Base-by-base conservation (phyloP, 148 eudicot genomes). In the Limonium bicolor region DNA sequence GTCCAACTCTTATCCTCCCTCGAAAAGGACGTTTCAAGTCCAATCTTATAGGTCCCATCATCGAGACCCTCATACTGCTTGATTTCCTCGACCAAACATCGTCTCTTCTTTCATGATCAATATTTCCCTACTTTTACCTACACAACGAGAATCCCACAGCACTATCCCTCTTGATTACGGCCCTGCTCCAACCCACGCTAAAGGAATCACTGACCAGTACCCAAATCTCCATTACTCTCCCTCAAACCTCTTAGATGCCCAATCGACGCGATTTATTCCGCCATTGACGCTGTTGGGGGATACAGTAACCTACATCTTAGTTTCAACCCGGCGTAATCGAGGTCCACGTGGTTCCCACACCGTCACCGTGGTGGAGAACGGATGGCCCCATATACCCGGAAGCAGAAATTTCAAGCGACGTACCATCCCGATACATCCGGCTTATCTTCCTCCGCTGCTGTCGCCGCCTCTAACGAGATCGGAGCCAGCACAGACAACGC, bases 231-330 rank as follows among this genome's bases (percentile, higher is more conserved):
- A 52, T 22, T 52, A 52, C 14, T 46, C 38, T 12, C n/a, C n/a
- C n/a, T n/a, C n/a, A n/a, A 52, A 52, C 37, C 38, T 52, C 46
- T 10, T 52, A 3, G 26, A 38, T 10, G 56, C 56, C 6, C 56
- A 52, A 18, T 52, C 41, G 56, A 52, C 21, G 56, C 56, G 3
- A 46, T 52, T 29, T 40, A 52, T 26, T 19, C 56, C 0, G 56
- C 56, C 1, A 27, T 52, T 2, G 4, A 20, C 17, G 47, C 56
- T 2, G 28, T 39, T 16, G 56, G 46, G 17, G n/a, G n/a, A n/a
- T n/a, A n/a, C n/a, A n/a, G n/a, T n/a, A n/a, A n/a, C n/a, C n/a
- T n/a, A n/a, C n/a, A n/a, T n/a, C n/a, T n/a, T n/a, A n/a, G n/a
- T n/a, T n/a, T n/a, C n/a, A n/a, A n/a, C 46, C 27, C 14, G 30